These are phyloP conservation scores for Pyrrhoderma noxium DNA, from an alignment of 1,284 basidiomycete genomes.

Conservation along the genomic window DNA sequence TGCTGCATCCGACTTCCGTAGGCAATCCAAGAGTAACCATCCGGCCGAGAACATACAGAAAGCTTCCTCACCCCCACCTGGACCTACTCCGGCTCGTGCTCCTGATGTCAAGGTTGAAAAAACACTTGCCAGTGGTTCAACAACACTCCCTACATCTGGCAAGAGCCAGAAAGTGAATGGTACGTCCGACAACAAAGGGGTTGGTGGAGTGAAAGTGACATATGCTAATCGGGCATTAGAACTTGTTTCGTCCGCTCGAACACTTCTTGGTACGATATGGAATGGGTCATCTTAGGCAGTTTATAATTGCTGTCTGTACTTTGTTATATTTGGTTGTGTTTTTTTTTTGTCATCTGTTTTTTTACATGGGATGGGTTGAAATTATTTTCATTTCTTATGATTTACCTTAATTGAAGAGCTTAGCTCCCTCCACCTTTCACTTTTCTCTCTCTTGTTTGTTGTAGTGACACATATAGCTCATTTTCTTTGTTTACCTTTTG, in stretches of 20 bases:
- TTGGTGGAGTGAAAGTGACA: neutral
- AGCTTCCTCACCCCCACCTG: neutral
- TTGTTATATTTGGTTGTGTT: neutral
- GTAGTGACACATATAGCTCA: too few species aligned
- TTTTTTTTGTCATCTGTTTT: neutral
- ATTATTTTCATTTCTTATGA: neutral
- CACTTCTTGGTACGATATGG: slow-evolving; percentile 15
- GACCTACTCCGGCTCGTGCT: neutral
- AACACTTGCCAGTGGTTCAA: neutral
- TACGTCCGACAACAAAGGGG: slow-evolving; percentile 1
- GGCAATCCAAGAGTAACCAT: neutral
- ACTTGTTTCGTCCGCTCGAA: slow-evolving; percentile 15
- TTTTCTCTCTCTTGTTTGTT: neutral
- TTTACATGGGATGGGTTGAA: neutral
- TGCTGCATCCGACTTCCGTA: too few species aligned
- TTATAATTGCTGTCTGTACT: neutral
- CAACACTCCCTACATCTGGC: neutral
- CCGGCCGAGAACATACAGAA: neutral
- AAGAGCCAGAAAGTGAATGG: slow-evolving; percentile 5
- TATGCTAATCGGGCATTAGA: slow-evolving; percentile 13
- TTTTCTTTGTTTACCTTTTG: too few species aligned
- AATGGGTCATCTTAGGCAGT: slow-evolving; percentile 1
- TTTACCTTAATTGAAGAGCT: neutral
- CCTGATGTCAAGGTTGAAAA: neutral
- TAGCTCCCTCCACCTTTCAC: neutral